Conservation (phyloP, 805 yeast species). For the Ogataea paradorogensis region DNA sequence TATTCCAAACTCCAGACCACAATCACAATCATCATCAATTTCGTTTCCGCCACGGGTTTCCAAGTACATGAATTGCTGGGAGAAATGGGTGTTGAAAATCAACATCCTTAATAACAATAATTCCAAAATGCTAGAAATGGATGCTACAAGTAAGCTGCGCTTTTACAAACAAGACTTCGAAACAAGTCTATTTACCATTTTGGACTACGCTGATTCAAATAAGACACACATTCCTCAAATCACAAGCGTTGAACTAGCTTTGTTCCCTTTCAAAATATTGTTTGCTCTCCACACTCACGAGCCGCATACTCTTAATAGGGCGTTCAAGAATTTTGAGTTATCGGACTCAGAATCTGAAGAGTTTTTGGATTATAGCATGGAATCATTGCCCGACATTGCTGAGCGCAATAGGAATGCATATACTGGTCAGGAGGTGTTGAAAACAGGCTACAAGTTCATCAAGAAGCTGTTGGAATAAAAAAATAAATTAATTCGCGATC, state of each 20-base stretch:
- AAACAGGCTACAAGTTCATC: conserved; percentile 37
- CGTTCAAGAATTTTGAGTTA: conserved; percentile 21
- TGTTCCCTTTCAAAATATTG: conserved; percentile 54
- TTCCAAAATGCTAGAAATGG: conserved; percentile 15
- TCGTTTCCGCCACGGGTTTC: conserved; percentile 23
- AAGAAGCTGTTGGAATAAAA: conserved; percentile 34
- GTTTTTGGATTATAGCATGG: conserved; percentile 25
- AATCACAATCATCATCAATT: conserved; percentile 19
- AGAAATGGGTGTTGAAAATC: conserved; percentile 61
- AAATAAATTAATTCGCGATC: conserved; percentile 4
- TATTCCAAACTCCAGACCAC: conserved; percentile 11
- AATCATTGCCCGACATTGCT: conserved; percentile 27
- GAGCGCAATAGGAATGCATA: conserved; percentile 20
- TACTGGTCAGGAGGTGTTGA: conserved; percentile 32
- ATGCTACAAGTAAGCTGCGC: conserved; percentile 17
- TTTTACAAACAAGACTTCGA: conserved; percentile 39
- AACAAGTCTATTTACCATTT: conserved; percentile 41
- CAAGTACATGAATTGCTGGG: conserved; percentile 58
- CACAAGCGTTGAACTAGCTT: conserved; percentile 59
- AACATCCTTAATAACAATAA: conserved; percentile 35
- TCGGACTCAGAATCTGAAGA: conserved; percentile 8
- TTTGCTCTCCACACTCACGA: conserved; percentile 28
- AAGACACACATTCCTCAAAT: conserved; percentile 75
- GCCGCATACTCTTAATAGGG: conserved; percentile 26
- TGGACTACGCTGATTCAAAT: conserved; percentile 50